Evolutionary conservation across 2,329 filamentous ascomycete genomes (phyloP).

Genomic region (Colletotrichum kahawae): DNA sequence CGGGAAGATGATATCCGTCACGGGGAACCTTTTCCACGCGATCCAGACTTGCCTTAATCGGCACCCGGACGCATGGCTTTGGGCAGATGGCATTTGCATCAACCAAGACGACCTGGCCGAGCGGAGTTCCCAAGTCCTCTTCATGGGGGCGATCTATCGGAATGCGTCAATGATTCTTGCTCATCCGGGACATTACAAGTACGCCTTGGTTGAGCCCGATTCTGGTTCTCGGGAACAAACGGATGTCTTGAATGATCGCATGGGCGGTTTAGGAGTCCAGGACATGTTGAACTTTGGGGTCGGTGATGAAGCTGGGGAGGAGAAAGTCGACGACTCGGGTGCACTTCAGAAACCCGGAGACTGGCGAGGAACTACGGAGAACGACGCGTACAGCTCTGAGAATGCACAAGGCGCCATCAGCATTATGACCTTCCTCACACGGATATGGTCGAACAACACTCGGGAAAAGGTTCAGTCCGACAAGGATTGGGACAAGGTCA

Average conservation of each 20-base stretch:
- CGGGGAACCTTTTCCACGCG: slow-evolving; percentile 1
- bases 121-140: neutral
- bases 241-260: neutral
- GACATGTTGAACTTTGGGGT: neutral
- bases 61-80: neutral
- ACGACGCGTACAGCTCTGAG: neutral
- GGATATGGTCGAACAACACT: neutral
- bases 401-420: neutral
- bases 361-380: neutral
- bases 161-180: neutral
- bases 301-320: neutral
- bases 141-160: neutral
- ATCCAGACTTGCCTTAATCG: neutral
- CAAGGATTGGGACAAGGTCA: neutral
- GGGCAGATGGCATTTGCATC: slow-evolving; percentile 12
- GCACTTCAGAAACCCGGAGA: neutral
- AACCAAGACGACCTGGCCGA: slow-evolving; percentile 3
- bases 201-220: neutral
- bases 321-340: too few species aligned
- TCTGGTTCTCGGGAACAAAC: neutral
- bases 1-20: neutral
- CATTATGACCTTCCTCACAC: slow-evolving; percentile 9
- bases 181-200: neutral
- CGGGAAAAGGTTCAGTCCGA: neutral
- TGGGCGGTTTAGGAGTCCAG: neutral